Percentiles rank a stretch among this genome's conserved stretches.
Conservation (phyloP, 768 basidiomycete genomes). For the Tricholoma bakamatsutake region DNA sequence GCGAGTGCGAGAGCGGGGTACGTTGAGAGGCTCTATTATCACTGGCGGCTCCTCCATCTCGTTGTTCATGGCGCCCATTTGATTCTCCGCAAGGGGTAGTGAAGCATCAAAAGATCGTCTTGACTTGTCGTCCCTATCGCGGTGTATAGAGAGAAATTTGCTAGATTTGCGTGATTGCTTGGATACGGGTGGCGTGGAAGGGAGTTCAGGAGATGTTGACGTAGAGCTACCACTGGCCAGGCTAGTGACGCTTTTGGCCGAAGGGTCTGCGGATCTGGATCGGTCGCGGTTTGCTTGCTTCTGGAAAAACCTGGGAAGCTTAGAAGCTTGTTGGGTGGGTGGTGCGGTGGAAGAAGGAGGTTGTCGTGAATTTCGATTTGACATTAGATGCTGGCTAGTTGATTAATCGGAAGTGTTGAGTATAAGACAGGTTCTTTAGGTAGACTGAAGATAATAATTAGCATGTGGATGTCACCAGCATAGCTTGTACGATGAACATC, state of each 20-base stretch:
- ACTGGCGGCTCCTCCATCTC: slow-evolving; percentile 51
- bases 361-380: slow-evolving; percentile 39
- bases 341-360: slow-evolving; percentile 39
- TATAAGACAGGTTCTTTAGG: background rate
- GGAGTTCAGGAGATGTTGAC: slow-evolving; percentile 22
- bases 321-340: slow-evolving; percentile 37
- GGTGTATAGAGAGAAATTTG: slow-evolving; percentile 30
- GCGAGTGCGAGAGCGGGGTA: slow-evolving; percentile 49
- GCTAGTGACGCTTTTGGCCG: slow-evolving; percentile 33
- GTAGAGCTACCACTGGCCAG: slow-evolving; percentile 25
- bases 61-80: slow-evolving; percentile 2
- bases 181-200: slow-evolving; percentile 18
- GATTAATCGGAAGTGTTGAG: background rate
- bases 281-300: slow-evolving; percentile 54
- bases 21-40: slow-evolving; percentile 57
- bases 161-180: slow-evolving; percentile 27
- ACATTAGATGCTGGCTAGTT: slow-evolving; percentile 28
- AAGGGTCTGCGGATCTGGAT: slow-evolving; percentile 44
- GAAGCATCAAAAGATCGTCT: slow-evolving; percentile 9
- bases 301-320: slow-evolving; percentile 64
- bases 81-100: background rate
- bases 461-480: background rate
- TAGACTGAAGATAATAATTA: background rate
- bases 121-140: slow-evolving; percentile 28
- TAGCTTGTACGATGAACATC: background rate